Conservation (phyloP, 2,329 filamentous ascomycete species). For the Penicillium expansum region DNA sequence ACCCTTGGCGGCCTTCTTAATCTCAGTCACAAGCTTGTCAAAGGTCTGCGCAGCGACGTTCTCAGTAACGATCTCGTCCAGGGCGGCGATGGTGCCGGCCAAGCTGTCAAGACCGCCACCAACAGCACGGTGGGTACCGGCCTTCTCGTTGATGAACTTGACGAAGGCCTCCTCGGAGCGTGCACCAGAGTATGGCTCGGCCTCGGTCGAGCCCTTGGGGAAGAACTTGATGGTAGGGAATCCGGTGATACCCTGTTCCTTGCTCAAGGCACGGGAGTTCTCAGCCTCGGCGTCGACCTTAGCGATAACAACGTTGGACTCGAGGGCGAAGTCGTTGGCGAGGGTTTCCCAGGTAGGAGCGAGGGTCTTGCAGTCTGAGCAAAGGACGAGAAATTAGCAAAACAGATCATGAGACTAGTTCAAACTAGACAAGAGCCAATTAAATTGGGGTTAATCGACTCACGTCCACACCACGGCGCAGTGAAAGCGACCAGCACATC, state of each 20-base stretch:
- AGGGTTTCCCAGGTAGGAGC: constrained; percentile 88
- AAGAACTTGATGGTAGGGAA: constrained; percentile 99
- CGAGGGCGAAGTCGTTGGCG: constrained; percentile 74
- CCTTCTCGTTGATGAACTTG: constrained; percentile 80
- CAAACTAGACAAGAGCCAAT: neutral
- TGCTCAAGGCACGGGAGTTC: constrained; percentile 74
- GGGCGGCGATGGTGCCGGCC: constrained; percentile 76
- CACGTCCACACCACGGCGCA: constrained; percentile 97
- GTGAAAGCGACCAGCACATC: constrained; percentile 94
- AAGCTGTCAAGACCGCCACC: constrained; percentile 76
- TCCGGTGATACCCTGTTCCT: constrained; percentile 72
- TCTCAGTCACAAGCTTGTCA: constrained; percentile 65
- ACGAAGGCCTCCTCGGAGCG: constrained; percentile 76
- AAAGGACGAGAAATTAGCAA: constrained; percentile 6
- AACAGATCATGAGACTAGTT: constrained; percentile 1
- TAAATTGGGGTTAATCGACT: constrained; percentile 45
- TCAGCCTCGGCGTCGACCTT: constrained; percentile 93
- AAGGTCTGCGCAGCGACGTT: constrained; percentile 63
- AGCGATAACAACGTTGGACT: constrained; percentile 77
- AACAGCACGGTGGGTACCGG: constrained; percentile 77
- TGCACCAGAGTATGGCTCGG: constrained; percentile 69
- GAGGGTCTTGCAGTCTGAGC: constrained; percentile 88
- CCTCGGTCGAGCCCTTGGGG: constrained; percentile 73
- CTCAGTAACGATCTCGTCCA: constrained; percentile 74
- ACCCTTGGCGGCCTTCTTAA: constrained; percentile 66